A percentile compares a stretch with the other conserved stretches of the same genome.
phyloP scores from a whole-genome alignment of 2,329 filamentous ascomycete genomes.

The Colletotrichum magnum region DNA sequence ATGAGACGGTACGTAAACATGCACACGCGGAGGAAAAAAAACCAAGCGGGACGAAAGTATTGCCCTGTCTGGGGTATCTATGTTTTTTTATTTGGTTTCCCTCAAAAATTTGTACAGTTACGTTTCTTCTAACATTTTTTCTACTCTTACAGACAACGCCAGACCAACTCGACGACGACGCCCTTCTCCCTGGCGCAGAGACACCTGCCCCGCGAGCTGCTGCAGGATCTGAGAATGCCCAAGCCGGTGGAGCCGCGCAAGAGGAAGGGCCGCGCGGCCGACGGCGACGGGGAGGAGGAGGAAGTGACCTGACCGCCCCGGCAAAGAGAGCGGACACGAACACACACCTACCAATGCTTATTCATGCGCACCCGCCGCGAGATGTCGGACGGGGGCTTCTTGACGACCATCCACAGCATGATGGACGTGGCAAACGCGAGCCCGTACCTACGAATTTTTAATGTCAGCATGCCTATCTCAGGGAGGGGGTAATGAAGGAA shows the following conservation, averaged over 20 bases:
- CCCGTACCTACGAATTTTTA: constrained; percentile 77
- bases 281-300: constrained; percentile 36
- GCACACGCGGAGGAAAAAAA: too few species aligned
- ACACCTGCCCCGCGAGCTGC: constrained; percentile 83
- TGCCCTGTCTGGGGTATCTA: constrained; percentile 29
- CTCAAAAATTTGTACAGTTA: constrained; percentile 19
- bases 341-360: constrained; percentile 73
- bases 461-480: constrained; percentile 22
- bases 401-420: constrained; percentile 97
- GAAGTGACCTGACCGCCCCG: constrained; percentile 20
- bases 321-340: too few species aligned
- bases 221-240: constrained; percentile 84
- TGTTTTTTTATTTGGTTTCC: constrained; percentile 38
- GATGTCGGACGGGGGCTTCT: constrained; percentile 83
- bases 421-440: constrained; percentile 87
- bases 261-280: constrained; percentile 52
- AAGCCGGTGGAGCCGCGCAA: constrained; percentile 59
- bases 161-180: constrained; percentile 79
- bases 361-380: constrained; percentile 82
- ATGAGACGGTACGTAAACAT: constrained; percentile 79
- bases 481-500: background rate
- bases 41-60: too few species aligned
- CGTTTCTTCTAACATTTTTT: constrained; percentile 40
- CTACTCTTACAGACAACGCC: constrained; percentile 76
- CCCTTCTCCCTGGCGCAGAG: constrained; percentile 89